A percentile compares a stretch with the other conserved stretches of the same genome.
phyloP scores from a whole-genome alignment of 2,329 filamentous ascomycete genomes.

The Thyridium curvatum region DNA sequence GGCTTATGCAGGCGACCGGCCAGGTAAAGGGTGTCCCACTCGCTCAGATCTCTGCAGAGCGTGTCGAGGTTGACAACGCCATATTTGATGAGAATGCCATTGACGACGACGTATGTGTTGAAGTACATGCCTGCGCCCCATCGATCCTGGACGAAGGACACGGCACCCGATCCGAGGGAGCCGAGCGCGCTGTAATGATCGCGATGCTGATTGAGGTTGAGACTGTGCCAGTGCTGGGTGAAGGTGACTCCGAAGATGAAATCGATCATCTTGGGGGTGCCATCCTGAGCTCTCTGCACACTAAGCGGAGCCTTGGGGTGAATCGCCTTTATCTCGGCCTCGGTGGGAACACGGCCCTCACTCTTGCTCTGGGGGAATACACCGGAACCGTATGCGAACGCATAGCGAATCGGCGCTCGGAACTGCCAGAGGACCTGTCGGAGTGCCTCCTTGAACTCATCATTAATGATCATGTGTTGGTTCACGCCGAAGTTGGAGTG shows the following conservation, averaged over 20 bases:
- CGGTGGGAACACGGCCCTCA: constrained; percentile 45
- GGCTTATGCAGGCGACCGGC: constrained; percentile 94
- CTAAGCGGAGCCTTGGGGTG: constrained; percentile 79
- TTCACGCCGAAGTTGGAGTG: constrained; percentile 85
- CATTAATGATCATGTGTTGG: constrained; percentile 92
- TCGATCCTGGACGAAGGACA: constrained; percentile 78
- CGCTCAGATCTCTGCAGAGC: constrained; percentile 74
- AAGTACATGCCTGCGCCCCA: constrained; percentile 96
- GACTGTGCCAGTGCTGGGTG: constrained; percentile 92
- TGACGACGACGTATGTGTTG: constrained; percentile 90
- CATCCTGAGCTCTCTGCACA: constrained; percentile 78
- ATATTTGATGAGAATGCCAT: constrained; percentile 96
- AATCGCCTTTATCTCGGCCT: constrained; percentile 53
- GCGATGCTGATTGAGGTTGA: constrained; percentile 83
- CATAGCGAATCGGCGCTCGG: constrained; percentile 87
- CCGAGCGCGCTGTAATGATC: constrained; percentile 88
- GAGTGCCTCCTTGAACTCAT: constrained; percentile 88
- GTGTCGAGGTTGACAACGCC: constrained; percentile 94
- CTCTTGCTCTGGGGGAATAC: constrained; percentile 74
- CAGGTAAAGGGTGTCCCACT: constrained; percentile 95
- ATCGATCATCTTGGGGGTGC: constrained; percentile 93
- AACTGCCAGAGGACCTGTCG: constrained; percentile 88
- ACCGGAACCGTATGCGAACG: constrained; percentile 94
- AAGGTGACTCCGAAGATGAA: constrained; percentile 96
- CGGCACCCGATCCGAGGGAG: constrained; percentile 74